Evolutionary conservation across 1,284 basidiomycete species (phyloP).

Genomic region (Ustilago curta): DNA sequence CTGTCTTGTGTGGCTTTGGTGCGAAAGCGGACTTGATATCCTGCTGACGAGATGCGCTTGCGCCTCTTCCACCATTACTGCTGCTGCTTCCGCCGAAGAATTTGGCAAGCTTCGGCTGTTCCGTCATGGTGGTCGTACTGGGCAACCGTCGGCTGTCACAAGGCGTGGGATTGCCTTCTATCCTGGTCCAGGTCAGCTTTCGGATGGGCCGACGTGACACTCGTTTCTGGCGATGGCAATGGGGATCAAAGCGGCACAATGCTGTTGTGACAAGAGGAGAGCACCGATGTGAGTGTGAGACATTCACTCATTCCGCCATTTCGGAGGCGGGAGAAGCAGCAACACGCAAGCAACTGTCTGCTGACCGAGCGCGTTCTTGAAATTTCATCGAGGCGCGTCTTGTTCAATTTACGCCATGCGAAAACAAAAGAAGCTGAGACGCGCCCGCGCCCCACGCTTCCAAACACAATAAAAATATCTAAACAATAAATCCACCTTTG

Average conservation of each 20-base stretch:
- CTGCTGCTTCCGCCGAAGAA: slow-evolving; percentile 39
- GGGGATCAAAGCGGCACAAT: not conserved
- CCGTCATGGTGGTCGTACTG: slow-evolving; percentile 19
- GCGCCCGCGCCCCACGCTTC: slow-evolving; percentile 1
- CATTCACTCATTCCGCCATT: slow-evolving; percentile 8
- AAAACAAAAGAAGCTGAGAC: not conserved
- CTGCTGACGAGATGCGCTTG: slow-evolving; percentile 30
- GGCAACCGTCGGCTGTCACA: not conserved
- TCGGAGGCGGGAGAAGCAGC: not conserved
- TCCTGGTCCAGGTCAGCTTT: not conserved
- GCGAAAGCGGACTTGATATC: slow-evolving; percentile 65
- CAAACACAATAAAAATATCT: slow-evolving; percentile 2
- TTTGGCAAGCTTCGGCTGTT: slow-evolving; percentile 45
- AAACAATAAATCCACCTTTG: not conserved
- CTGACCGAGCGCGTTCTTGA: slow-evolving; percentile 1
- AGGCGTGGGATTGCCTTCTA: slow-evolving; percentile 1
- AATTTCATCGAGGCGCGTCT: not conserved
- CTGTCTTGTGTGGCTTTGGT: slow-evolving; percentile 17
- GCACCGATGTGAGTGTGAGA: not conserved
- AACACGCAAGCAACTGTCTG: slow-evolving; percentile 7
- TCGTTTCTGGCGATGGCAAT: not conserved
- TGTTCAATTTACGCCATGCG: slow-evolving; percentile 22
- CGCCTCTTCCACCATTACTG: not conserved
- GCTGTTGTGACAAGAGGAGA: not conserved
- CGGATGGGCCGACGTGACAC: not conserved